These are phyloP conservation scores for Aspergillus sp. DNA, from an alignment of 2,329 filamentous ascomycete genomes.

Conservation along the genomic window DNA sequence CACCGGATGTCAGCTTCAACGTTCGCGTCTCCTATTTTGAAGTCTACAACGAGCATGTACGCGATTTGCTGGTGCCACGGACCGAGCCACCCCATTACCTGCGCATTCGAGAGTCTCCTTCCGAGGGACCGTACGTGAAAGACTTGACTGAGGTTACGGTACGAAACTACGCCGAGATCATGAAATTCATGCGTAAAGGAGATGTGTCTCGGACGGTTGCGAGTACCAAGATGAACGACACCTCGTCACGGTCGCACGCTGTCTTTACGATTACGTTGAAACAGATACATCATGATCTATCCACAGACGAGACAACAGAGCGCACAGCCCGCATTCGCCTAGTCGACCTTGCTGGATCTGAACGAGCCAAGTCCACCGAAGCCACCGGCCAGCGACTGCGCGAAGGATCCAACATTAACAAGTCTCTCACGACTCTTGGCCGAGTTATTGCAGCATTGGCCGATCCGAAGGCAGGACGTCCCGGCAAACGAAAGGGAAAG, in stretches of 20 bases:
- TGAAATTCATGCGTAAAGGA: constrained; percentile 87
- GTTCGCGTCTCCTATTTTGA: constrained; percentile 98
- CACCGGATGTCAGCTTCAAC: constrained; percentile 92
- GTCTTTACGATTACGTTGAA: constrained; percentile 98
- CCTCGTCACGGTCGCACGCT: constrained; percentile 91
- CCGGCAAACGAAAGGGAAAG: constrained; percentile 63
- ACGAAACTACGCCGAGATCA: constrained; percentile 81
- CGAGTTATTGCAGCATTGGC: constrained; percentile 93
- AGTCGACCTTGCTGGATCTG: constrained; percentile 92
- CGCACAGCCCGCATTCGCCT: constrained; percentile 90
- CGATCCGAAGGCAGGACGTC: constrained; percentile 66
- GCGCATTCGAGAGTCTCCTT: constrained; percentile 94
- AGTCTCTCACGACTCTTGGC: constrained; percentile 92
- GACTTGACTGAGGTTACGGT: constrained; percentile 93
- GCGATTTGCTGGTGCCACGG: constrained; percentile 83
- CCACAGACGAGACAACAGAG: constrained; percentile 97
- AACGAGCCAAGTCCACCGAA: constrained; percentile 93
- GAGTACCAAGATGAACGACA: constrained; percentile 99
- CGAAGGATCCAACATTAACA: constrained; percentile 98
- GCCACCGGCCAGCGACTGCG: constrained; percentile 88
- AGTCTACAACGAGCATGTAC: constrained; percentile 98
- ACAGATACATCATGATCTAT: constrained; percentile 96
- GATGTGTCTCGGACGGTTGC: constrained; percentile 87
- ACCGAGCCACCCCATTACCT: constrained; percentile 86
- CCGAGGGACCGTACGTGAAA: constrained; percentile 95